phyloP scores from a whole-genome alignment of 257 asterid species.

The Scutellaria barbata region DNA sequence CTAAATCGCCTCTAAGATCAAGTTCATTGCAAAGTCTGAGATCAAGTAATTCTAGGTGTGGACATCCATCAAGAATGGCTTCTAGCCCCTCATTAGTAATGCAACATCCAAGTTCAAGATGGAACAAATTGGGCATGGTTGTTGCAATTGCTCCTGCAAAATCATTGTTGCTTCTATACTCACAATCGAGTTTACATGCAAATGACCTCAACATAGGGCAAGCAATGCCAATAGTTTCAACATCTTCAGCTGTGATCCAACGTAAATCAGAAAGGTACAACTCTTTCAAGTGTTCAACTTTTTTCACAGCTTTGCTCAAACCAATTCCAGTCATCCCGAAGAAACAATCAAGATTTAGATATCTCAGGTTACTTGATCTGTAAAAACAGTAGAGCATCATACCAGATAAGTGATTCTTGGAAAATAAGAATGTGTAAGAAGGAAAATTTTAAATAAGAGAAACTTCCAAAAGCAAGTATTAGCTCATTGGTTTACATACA shows the following conservation, averaged over 20 bases:
- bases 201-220: constrained; percentile 42
- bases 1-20: constrained; percentile 41
- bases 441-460: background rate
- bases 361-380: constrained; percentile 49
- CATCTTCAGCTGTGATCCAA: background rate
- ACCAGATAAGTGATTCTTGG: background rate
- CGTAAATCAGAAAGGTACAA: constrained; percentile 41
- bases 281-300: constrained; percentile 51
- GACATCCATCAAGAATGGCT: constrained; percentile 48
- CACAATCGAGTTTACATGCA: no score
- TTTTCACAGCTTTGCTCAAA: constrained; percentile 42
- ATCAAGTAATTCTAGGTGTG: constrained; percentile 20
- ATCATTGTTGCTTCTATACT: no score
- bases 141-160: constrained; percentile 16
- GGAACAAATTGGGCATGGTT: constrained; percentile 22
- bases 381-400: constrained; percentile 10
- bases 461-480: background rate
- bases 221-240: constrained; percentile 44
- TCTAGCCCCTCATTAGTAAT: constrained; percentile 36
- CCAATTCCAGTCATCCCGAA: constrained; percentile 22
- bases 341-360: constrained; percentile 42
- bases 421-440: background rate
- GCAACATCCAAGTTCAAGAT: no score
- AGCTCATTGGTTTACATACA: background rate
- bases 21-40: constrained; percentile 34